Evolutionary conservation across 2,329 filamentous ascomycete species (phyloP), one percentile per base, ranked within the genome.

Genomic region (Fusarium bulbicola): DNA sequence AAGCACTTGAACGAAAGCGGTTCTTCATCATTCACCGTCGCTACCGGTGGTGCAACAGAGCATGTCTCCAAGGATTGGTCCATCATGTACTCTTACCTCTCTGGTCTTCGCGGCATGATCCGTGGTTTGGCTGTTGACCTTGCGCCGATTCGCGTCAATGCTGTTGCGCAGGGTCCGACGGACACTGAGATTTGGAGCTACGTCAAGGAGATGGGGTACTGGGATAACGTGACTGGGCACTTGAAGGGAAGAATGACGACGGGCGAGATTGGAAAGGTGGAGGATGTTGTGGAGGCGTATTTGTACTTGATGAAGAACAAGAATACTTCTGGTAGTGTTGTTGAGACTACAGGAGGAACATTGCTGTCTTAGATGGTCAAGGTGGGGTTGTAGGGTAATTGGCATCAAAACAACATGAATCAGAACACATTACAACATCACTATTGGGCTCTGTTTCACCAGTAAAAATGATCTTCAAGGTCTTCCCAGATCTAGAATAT

Each of bases 281-380:
- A 76, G 26, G 74, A 76, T 53, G 69, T 75, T 5, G 72, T 67
- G 1, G 74, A 76, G 63, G 66, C 69, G 12, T 76, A 76, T 60
- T 24, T 76, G 26, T 76, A 76, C 30, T 34, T 66, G n/a, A 76
- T 76, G 74, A 76, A 76, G 69, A 74, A 76, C 37, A 59, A 64
- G 52, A 74, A 73, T 6, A 45, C 64, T 14, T 75, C 74, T 21
- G 74, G 74, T 36, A 74, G 70, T 26, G 50, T 73, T 47, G 46
- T 74, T 52, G 68, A 74, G 56, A 74, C 72, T n/a, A 74, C 68
- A 21, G 72, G 72, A 34, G 72, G 72, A 21, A 74, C 68, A 26
- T 28, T 74, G 21, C 26, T 74, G 47, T 74, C 71, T 18, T 74
- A 73, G 59, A 56, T 15, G 30, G 30, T 4, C 18, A 13, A 6